Evolutionary conservation across 225 moss, liverwort and hornwort species (phyloP).

Genomic region (Ulota crispa): DNA sequence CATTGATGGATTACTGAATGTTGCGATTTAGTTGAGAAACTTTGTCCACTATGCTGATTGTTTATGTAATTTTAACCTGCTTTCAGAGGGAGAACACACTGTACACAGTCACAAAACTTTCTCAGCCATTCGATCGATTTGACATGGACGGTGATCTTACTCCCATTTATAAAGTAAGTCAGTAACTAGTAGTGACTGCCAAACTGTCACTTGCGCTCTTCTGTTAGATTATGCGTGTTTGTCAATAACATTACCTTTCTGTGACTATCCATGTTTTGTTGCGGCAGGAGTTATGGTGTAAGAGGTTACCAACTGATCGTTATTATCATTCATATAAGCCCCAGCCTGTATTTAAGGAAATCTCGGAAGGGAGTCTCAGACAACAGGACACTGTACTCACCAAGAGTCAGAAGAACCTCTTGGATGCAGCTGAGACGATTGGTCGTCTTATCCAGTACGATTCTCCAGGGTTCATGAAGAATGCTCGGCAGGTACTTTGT

Average conservation of each 20-base stretch:
- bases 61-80: conserved; percentile 2
- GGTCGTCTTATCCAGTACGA: conserved; percentile 79
- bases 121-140: conserved; percentile 61
- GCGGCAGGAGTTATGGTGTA: conserved; percentile 86
- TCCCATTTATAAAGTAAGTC: conserved; percentile 73
- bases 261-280: conserved; percentile 28
- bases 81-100: conserved; percentile 68
- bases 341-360: conserved; percentile 63
- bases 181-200: neutral
- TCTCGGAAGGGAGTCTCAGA: conserved; percentile 45
- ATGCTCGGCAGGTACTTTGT: conserved; percentile 66
- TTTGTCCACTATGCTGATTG: conserved; percentile 10
- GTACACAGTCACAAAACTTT: conserved; percentile 61
- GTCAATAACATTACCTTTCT: neutral
- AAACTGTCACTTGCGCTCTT: neutral
- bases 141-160: conserved; percentile 75
- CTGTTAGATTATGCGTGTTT: conserved; percentile 13
- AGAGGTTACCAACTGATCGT: conserved; percentile 57
- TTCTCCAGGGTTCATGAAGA: conserved; percentile 77
- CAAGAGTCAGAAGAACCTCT: conserved; percentile 55
- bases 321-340: conserved; percentile 45
- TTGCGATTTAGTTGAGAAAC: neutral
- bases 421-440: conserved; percentile 72
- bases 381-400: conserved; percentile 62
- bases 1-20: neutral